These are phyloP conservation scores for Pythium graminicola DNA, from an alignment of 352 stramenopile species.

Conservation along the genomic window DNA sequence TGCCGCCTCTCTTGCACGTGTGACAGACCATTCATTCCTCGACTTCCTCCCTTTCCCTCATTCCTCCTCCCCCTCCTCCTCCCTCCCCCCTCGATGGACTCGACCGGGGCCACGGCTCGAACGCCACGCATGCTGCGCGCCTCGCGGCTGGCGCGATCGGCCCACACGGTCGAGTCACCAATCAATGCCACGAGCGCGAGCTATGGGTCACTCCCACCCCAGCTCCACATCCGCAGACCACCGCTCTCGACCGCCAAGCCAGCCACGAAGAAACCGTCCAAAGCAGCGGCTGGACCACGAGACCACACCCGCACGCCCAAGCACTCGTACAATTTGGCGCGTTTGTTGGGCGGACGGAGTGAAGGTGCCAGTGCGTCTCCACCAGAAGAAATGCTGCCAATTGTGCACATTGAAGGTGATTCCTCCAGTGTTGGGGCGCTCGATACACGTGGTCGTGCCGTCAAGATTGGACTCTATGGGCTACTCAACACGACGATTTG, in stretches of 20 bases:
- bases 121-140: constrained; percentile 43
- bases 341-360: constrained; percentile 4
- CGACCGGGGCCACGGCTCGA: constrained; percentile 64
- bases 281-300: neutral
- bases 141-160: constrained; percentile 5
- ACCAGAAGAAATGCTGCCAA: constrained; percentile 20
- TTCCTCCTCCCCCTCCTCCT: neutral
- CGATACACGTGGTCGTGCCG: constrained; percentile 16
- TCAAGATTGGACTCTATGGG: constrained; percentile 82
- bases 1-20: constrained; percentile 13
- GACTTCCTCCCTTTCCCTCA: neutral
- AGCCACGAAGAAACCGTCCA: neutral
- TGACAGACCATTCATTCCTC: constrained; percentile 10
- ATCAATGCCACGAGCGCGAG: constrained; percentile 28
- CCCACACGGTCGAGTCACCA: constrained; percentile 24
- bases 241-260: constrained; percentile 13
- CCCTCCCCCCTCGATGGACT: constrained; percentile 48
- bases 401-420: constrained; percentile 18
- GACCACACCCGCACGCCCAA: constrained; percentile 19
- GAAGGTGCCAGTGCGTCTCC: neutral
- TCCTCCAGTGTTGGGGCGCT: neutral
- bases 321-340: constrained; percentile 21
- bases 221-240: constrained; percentile 13
- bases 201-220: constrained; percentile 19
- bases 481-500: constrained; percentile 93